Conservation (phyloP, 106 monocot species). For the Cymbidium sinense region DNA sequence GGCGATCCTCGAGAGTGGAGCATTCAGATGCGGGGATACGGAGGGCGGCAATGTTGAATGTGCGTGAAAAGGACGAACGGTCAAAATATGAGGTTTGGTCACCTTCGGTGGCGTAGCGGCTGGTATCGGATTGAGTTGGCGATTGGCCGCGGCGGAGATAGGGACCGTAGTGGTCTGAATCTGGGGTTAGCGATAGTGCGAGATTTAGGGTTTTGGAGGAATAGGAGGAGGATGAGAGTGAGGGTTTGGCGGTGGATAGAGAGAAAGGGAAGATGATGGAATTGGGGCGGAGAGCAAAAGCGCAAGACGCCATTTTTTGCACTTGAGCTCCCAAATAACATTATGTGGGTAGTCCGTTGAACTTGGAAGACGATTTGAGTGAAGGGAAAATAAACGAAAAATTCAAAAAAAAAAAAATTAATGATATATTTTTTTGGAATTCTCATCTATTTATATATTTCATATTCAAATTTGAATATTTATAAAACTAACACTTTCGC, state of each 20-base stretch:
- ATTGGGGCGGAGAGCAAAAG: background rate
- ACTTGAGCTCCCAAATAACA: too few relatives aligned
- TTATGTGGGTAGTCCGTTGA: too few relatives aligned
- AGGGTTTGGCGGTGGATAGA: background rate
- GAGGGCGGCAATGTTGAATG: constrained; percentile 64
- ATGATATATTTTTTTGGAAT: too few relatives aligned
- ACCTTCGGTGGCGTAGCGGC: background rate
- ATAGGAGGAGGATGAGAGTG: background rate
- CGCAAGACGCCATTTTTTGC: background rate
- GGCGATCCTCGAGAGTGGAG: constrained; percentile 64
- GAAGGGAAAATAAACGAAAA: too few relatives aligned
- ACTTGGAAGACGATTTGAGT: too few relatives aligned
- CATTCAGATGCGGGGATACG: constrained; percentile 68
- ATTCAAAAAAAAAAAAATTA: too few relatives aligned
- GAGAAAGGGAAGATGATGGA: background rate
- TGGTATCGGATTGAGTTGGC: background rate
- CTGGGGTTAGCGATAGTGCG: background rate
- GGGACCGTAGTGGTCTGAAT: constrained; percentile 34
- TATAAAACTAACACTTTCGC: too few relatives aligned
- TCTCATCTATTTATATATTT: too few relatives aligned
- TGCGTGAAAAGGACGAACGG: constrained; percentile 36
- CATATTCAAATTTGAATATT: too few relatives aligned
- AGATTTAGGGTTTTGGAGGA: background rate
- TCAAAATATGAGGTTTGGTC: constrained; percentile 16
- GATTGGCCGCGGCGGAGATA: constrained; percentile 33